Percentiles rank a stretch among this genome's conserved stretches.
Evolutionary conservation across 805 yeast genomes (phyloP).

Genomic region (Schwanniomyces polymorphus): DNA sequence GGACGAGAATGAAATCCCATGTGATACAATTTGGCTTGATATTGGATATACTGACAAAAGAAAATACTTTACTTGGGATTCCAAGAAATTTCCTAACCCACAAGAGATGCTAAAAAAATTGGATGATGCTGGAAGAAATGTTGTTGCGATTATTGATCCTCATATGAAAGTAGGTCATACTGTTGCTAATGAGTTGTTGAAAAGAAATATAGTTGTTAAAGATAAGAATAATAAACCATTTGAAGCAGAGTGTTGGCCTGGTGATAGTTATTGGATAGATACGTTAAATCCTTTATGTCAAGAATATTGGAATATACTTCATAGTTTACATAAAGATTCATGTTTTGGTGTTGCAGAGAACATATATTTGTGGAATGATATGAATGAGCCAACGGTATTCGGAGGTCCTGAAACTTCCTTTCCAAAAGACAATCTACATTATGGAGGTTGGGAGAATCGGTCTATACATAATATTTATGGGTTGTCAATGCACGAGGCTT

Average conservation of each 20-base stretch:
- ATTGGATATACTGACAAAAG: conserved; percentile 86
- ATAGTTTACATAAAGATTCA: conserved; percentile 42
- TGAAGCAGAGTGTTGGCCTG: conserved; percentile 97
- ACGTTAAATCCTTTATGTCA: conserved; percentile 66
- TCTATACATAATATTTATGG: conserved; percentile 90
- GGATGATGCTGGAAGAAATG: conserved; percentile 71
- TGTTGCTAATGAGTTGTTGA: conserved; percentile 54
- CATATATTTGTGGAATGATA: conserved; percentile 91
- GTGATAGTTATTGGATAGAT: conserved; percentile 92
- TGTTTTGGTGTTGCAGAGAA: conserved; percentile 56
- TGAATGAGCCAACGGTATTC: conserved; percentile 97
- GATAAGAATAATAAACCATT: conserved; percentile 50
- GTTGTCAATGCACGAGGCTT: conserved; percentile 73
- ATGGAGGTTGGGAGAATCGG: conserved; percentile 84
- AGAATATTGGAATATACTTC: conserved; percentile 59
- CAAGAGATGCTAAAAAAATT: conserved; percentile 62
- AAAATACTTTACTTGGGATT: conserved; percentile 91
- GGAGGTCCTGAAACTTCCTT: conserved; percentile 93
- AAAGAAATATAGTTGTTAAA: conserved; percentile 45
- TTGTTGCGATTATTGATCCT: conserved; percentile 88
- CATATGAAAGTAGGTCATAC: conserved; percentile 75
- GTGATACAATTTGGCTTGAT: conserved; percentile 93
- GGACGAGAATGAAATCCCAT: conserved; percentile 76
- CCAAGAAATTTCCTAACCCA: conserved; percentile 72
- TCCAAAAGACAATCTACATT: conserved; percentile 78